These are phyloP conservation scores for Pseudotsuga menziesii DNA, from an alignment of 75 land plant species.

Conservation along the genomic window DNA sequence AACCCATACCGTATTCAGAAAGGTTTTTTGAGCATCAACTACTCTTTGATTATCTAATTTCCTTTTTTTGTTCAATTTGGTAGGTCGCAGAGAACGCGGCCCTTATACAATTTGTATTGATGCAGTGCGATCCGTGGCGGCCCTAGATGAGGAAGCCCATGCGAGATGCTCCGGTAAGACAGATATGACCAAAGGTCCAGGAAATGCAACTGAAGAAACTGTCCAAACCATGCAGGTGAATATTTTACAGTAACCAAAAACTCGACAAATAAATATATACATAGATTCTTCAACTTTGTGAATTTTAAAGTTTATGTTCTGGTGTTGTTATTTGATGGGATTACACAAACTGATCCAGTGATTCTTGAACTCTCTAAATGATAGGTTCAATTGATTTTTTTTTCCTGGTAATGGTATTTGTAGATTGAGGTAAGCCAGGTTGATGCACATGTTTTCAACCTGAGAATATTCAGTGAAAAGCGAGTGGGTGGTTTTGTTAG, in stretches of 20 bases:
- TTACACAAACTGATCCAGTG: too few relatives aligned
- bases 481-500: conserved; percentile 67
- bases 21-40: too few relatives aligned
- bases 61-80: too few relatives aligned
- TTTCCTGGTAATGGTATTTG: conserved; percentile 6
- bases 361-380: too few relatives aligned
- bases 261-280: too few relatives aligned
- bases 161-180: conserved; percentile 24
- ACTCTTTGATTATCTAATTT: too few relatives aligned
- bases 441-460: conserved; percentile 41
- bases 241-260: not conserved
- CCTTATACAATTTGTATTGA: conserved; percentile 22
- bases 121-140: conserved; percentile 22
- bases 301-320: too few relatives aligned
- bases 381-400: not conserved
- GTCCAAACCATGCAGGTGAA: conserved; percentile 43
- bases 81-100: conserved; percentile 34
- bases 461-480: conserved; percentile 60
- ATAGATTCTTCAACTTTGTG: too few relatives aligned
- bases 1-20: too few relatives aligned
- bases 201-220: conserved; percentile 24
- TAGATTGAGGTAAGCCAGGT: conserved; percentile 83
- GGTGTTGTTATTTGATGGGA: too few relatives aligned
- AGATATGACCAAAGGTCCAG: conserved; percentile 13
- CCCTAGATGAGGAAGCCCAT: conserved; percentile 7